Evolutionary conservation across 2,329 filamentous ascomycete species (phyloP).

Genomic region (Aspergillus thermomutatus): DNA sequence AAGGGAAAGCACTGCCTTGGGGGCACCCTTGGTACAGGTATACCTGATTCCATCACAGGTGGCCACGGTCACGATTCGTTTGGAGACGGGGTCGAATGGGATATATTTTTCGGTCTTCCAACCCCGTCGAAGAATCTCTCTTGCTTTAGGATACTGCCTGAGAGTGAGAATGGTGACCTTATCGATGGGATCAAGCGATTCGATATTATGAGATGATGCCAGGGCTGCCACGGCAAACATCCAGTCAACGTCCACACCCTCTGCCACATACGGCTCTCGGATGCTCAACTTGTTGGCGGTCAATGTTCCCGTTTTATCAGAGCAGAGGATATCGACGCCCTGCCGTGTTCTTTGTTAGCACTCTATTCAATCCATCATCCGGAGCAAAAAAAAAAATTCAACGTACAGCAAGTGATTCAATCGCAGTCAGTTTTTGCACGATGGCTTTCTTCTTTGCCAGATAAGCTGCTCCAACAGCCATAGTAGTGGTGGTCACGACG

Average conservation of each 20-base stretch:
- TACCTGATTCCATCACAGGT: constrained; percentile 66
- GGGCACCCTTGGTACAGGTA: constrained; percentile 73
- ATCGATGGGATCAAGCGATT: constrained; percentile 74
- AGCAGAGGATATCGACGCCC: constrained; percentile 74
- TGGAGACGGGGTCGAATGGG: constrained; percentile 69
- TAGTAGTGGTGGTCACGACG: constrained; percentile 73
- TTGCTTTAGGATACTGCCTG: constrained; percentile 70
- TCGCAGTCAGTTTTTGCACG: constrained; percentile 75
- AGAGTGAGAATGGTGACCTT: constrained; percentile 74
- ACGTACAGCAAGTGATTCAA: constrained; percentile 66
- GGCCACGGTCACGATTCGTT: constrained; percentile 70
- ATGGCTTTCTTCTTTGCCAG: constrained; percentile 75
- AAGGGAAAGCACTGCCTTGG: constrained; percentile 69
- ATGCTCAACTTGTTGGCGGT: constrained; percentile 63
- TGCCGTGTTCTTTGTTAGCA: constrained; percentile 17
- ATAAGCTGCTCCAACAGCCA: constrained; percentile 74
- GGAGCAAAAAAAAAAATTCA: not conserved
- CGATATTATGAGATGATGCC: constrained; percentile 74
- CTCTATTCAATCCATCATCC: not conserved
- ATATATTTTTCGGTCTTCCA: constrained; percentile 76
- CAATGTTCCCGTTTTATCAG: constrained; percentile 79
- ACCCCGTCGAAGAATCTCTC: constrained; percentile 68
- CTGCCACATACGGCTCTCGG: constrained; percentile 71
- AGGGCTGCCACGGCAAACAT: constrained; percentile 78
- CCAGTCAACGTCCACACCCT: constrained; percentile 76